Conservation (phyloP, 768 basidiomycete species). For the Naematelia aurantialba region DNA sequence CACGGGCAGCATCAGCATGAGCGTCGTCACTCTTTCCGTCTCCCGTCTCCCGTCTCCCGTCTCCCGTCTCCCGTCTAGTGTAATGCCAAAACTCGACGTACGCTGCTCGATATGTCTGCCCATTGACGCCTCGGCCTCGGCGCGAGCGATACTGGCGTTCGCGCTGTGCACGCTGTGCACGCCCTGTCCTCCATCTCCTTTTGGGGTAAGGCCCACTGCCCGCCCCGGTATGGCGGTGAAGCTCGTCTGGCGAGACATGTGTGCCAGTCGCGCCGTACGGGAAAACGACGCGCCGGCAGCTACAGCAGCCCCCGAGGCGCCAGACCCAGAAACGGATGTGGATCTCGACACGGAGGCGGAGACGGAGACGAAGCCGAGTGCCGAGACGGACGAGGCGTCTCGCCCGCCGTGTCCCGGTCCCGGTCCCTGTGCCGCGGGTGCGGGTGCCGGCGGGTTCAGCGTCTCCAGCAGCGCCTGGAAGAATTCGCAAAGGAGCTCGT, state of each 20-base stretch:
- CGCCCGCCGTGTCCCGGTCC: constrained; percentile 53
- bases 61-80: not conserved
- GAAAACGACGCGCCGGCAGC: constrained; percentile 24
- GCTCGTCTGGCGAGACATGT: constrained; percentile 27
- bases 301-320: too few relatives aligned
- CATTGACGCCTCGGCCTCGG: constrained; percentile 65
- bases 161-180: not conserved
- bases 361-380: too few relatives aligned
- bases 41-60: too few relatives aligned
- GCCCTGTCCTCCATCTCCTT: constrained; percentile 53
- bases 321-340: too few relatives aligned
- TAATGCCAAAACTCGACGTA: constrained; percentile 14
- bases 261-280: constrained; percentile 20
- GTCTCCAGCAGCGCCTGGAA: constrained; percentile 75
- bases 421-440: constrained; percentile 53
- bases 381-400: constrained; percentile 46
- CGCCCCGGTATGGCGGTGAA: too few relatives aligned
- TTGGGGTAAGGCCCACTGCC: constrained; percentile 52
- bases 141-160: constrained; percentile 36
- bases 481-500: constrained; percentile 65
- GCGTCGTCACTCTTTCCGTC: too few relatives aligned
- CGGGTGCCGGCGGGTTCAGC: constrained; percentile 65
- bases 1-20: too few relatives aligned
- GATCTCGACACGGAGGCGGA: too few relatives aligned
- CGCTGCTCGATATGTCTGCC: constrained; percentile 73